Conservation (phyloP, 2,329 filamentous ascomycete genomes). For the Sphaerulina vaccinii region DNA sequence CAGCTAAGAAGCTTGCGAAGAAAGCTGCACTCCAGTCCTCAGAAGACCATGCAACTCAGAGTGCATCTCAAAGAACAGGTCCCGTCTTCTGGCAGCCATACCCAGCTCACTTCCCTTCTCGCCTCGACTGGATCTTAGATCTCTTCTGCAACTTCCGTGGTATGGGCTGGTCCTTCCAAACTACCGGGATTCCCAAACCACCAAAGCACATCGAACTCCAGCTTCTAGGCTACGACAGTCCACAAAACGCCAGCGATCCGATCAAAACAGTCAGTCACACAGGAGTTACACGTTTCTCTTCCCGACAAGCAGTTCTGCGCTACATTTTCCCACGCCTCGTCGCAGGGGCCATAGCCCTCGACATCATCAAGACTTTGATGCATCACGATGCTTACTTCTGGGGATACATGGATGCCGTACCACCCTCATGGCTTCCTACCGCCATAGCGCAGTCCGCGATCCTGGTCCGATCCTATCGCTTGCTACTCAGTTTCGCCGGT, state of each 20-base stretch:
- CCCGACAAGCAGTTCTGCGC: constrained; percentile 37
- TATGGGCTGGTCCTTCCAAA: constrained; percentile 60
- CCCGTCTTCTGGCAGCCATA: constrained; percentile 54
- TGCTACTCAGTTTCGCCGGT: constrained; percentile 55
- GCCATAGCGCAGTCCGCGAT: constrained; percentile 41
- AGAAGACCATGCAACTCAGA: constrained; percentile 6
- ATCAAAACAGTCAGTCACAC: constrained; percentile 27
- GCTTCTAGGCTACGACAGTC: constrained; percentile 33
- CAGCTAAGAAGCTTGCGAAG: constrained; percentile 1
- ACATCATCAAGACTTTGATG: constrained; percentile 66
- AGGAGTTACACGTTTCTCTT: constrained; percentile 41
- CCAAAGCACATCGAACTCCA: constrained; percentile 39
- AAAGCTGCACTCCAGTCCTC: background rate
- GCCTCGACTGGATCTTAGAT: constrained; percentile 59
- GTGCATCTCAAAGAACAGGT: constrained; percentile 20
- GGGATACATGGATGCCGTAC: constrained; percentile 38
- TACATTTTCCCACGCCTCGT: constrained; percentile 45
- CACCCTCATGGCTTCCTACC: constrained; percentile 48
- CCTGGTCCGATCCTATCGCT: constrained; percentile 56
- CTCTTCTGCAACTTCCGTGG: constrained; percentile 59
- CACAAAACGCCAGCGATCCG: constrained; percentile 7
- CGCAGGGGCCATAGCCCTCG: constrained; percentile 64
- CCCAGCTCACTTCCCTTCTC: constrained; percentile 49
- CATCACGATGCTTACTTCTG: constrained; percentile 78
- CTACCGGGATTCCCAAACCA: constrained; percentile 49